Evolutionary conservation across 768 basidiomycete genomes (phyloP), one percentile per base, ranked within the genome.

Genomic region (Russula foetens): DNA sequence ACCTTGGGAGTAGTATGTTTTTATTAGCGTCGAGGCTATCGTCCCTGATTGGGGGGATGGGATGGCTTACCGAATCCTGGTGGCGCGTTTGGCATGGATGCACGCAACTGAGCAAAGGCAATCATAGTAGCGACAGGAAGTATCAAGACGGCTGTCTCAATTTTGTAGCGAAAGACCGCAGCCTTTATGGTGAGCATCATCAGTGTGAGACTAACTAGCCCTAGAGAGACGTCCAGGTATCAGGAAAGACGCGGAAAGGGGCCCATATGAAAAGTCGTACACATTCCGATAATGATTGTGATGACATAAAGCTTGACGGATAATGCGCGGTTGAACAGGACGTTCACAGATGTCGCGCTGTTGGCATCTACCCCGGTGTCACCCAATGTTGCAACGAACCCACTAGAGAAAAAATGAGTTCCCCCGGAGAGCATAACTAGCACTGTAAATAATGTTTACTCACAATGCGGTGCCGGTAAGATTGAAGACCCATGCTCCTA

Each of bases 71-170:
- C 70, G 26, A 70, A 70, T 0, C 66, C 66, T 24, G 48, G 39
- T 7, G 69, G 69, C 7, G 69, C 70, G 11, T 69, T 61, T 2
- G 70, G 70, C 29, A 70, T 60, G 8, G 68, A 69, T 2, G 47
- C 48, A 7, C 70, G 68, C 26, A 70, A 56, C 35, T 66, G 63
- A 7, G 69, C 66, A 59, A 69, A 70, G 21, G 70, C 70, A 28
- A 70, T 69, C 46, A 70, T 63, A 3, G 70, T 69, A 1, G 65
- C 66, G 12, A 69, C 59, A 1, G 70, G 69, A 8, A 69, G 44
- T 3, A 68, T 65, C 2, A 71, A 53, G 9, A 70, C 63, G 7
- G 66, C 60, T 5, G 65, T 59, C 11, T 64, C 62, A 26, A 69
- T 60, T 17, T 56, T 62, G 45, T 64, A 62, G 4, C 67, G 58